These are phyloP conservation scores for Brettanomyces sp. DNA, from an alignment of 805 yeast species.

Conservation along the genomic window DNA sequence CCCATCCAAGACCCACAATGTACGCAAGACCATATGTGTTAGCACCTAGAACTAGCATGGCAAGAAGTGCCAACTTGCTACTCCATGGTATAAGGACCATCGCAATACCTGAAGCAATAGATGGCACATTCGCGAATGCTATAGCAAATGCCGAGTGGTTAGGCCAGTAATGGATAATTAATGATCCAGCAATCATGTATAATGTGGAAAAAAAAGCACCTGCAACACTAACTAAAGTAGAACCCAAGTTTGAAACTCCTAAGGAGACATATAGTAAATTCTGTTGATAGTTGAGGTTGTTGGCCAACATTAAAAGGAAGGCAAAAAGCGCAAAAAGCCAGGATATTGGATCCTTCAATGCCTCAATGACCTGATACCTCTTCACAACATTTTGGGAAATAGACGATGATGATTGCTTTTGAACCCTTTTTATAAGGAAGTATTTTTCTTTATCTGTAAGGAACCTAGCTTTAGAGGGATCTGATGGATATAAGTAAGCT, in stretches of 20 bases:
- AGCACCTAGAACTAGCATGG: constrained; percentile 12
- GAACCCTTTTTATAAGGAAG: constrained; percentile 36
- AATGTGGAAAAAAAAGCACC: constrained; percentile 39
- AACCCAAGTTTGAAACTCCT: constrained; percentile 31
- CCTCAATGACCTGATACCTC: constrained; percentile 38
- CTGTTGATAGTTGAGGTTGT: constrained; percentile 45
- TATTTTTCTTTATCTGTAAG: constrained; percentile 40
- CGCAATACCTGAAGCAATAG: constrained; percentile 36
- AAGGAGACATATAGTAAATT: constrained; percentile 36
- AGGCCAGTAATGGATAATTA: constrained; percentile 23
- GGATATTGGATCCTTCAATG: constrained; percentile 39
- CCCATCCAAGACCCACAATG: constrained; percentile 21
- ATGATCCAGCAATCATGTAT: constrained; percentile 30
- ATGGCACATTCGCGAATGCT: constrained; percentile 16
- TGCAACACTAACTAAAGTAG: constrained; percentile 47
- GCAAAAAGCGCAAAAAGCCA: constrained; percentile 34
- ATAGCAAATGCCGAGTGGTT: constrained; percentile 28
- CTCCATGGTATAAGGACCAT: constrained; percentile 36
- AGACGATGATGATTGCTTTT: constrained; percentile 27
- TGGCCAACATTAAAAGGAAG: constrained; percentile 41
- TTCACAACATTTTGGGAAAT: constrained; percentile 39
- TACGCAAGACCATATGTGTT: constrained; percentile 6
- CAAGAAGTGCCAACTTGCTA: constrained; percentile 36
- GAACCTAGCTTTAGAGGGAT: constrained; percentile 44
- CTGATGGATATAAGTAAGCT: constrained; percentile 40